These are phyloP conservation scores for Pythium scleroteichum DNA, from an alignment of 352 stramenopile genomes.

Conservation along the genomic window DNA sequence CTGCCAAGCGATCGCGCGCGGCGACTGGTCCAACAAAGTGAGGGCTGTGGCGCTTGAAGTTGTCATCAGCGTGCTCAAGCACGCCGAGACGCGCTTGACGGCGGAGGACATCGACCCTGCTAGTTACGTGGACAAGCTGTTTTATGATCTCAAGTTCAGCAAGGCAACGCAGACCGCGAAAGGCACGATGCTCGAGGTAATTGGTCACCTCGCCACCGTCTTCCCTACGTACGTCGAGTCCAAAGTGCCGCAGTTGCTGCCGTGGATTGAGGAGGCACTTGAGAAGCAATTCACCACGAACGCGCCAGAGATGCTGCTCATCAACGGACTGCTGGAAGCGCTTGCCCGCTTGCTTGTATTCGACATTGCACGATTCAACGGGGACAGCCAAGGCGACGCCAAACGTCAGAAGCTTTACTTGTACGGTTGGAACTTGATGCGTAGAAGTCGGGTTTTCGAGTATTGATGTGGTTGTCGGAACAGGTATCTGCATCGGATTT, in stretches of 20 bases:
- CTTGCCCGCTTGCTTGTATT: constrained; percentile 56
- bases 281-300: constrained; percentile 76
- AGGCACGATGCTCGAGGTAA: constrained; percentile 62
- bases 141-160: constrained; percentile 75
- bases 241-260: constrained; percentile 36
- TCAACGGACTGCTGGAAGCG: constrained; percentile 67
- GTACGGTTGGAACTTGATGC: constrained; percentile 33
- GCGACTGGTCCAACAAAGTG: constrained; percentile 69
- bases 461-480: not conserved
- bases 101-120: constrained; percentile 53
- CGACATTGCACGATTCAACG: constrained; percentile 49
- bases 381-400: constrained; percentile 21
- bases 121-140: constrained; percentile 66
- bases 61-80: constrained; percentile 60
- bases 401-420: constrained; percentile 67
- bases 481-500: constrained; percentile 61
- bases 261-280: constrained; percentile 69
- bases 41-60: constrained; percentile 52
- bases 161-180: constrained; percentile 73
- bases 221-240: constrained; percentile 44
- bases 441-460: not conserved
- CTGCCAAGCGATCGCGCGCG: constrained; percentile 56
- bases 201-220: constrained; percentile 56
- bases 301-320: constrained; percentile 70
- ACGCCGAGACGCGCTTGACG: constrained; percentile 31